Percentiles rank a stretch among this genome's conserved stretches.
Evolutionary conservation across 148 eudicot species (phyloP).

Genomic region (Persicaria tinctoria): DNA sequence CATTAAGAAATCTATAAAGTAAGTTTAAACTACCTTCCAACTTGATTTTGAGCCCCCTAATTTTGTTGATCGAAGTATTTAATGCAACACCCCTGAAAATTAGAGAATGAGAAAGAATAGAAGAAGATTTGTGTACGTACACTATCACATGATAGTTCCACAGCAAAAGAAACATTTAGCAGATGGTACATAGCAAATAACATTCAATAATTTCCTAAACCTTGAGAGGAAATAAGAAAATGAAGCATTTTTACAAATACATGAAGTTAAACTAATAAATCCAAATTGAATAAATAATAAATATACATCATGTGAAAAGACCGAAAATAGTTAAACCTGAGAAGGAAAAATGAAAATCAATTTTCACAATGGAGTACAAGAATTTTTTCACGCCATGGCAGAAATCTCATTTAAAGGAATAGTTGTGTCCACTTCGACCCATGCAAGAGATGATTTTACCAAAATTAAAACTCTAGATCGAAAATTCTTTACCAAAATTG

Average conservation of each 20-base stretch:
- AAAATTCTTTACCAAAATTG: no score
- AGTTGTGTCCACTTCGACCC: neutral
- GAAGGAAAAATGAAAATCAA: neutral
- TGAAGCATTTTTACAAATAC: neutral
- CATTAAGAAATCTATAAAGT: neutral
- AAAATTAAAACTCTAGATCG: no score
- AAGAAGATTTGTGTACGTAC: no score
- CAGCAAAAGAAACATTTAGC: neutral
- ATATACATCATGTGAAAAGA: neutral
- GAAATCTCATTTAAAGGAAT: neutral
- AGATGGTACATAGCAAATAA: neutral
- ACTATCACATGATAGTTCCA: neutral
- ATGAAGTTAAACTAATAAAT: neutral
- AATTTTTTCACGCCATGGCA: neutral
- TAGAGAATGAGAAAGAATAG: constrained; percentile 6
- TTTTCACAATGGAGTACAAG: neutral
- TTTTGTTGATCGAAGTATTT: constrained; percentile 79
- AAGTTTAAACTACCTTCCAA: constrained; percentile 63
- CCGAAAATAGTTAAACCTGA: neutral
- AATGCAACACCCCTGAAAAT: constrained; percentile 56
- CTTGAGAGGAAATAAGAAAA: neutral
- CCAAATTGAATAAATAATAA: no score
- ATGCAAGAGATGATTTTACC: no score
- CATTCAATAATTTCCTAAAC: neutral
- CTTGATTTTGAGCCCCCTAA: constrained; percentile 55